Conservation (phyloP, 768 basidiomycete species). For the Boletales sp. region DNA sequence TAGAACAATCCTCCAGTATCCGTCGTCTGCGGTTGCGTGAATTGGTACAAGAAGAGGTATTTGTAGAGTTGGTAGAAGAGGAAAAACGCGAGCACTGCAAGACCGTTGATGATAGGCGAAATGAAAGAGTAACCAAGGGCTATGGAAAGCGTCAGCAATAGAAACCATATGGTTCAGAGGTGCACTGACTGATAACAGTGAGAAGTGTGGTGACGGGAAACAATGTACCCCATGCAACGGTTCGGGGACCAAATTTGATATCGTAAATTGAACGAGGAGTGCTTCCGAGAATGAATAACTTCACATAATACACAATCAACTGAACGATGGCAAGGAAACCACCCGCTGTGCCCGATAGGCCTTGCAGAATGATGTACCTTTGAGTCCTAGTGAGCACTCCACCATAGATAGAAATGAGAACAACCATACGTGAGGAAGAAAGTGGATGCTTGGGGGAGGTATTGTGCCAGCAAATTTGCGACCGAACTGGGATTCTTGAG, state of each 20-base stretch:
- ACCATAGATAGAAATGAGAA: neutral
- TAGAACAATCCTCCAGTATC: constrained; percentile 96
- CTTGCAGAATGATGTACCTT: constrained; percentile 77
- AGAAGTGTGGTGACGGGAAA: constrained; percentile 74
- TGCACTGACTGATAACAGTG: constrained; percentile 69
- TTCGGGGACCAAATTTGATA: constrained; percentile 73
- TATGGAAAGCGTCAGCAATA: constrained; percentile 21
- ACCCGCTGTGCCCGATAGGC: constrained; percentile 72
- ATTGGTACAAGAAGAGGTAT: constrained; percentile 80
- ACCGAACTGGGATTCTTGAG: constrained; percentile 65
- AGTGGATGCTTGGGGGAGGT: constrained; percentile 79
- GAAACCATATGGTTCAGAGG: neutral
- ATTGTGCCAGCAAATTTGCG: constrained; percentile 67
- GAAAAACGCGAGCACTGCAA: constrained; percentile 79
- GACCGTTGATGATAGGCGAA: constrained; percentile 90
- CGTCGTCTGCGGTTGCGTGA: constrained; percentile 59
- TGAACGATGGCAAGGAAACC: constrained; percentile 78
- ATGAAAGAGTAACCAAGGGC: constrained; percentile 84
- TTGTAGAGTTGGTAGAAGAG: constrained; percentile 82
- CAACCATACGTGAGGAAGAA: constrained; percentile 80
- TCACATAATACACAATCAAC: constrained; percentile 85
- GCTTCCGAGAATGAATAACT: constrained; percentile 80
- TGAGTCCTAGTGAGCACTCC: neutral
- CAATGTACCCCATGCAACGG: constrained; percentile 72
- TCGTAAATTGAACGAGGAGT: constrained; percentile 83